phyloP scores from a whole-genome alignment of 306 rosid genomes.

The Notholithocarpus densiflorus region DNA sequence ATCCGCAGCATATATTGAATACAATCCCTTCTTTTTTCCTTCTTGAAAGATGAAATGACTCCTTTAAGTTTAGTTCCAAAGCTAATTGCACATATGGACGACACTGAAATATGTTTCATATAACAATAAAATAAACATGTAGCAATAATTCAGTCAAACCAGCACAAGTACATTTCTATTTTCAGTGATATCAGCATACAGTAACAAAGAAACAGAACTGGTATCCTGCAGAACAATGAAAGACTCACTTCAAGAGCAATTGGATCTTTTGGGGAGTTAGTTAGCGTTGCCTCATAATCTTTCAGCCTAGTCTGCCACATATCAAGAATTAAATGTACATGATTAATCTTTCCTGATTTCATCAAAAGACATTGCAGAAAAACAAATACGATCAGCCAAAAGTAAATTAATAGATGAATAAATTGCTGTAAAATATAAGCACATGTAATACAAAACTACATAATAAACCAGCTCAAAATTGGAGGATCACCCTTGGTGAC shows the following conservation, averaged over 20 bases:
- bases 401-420: background rate
- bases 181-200: slow-evolving; percentile 5
- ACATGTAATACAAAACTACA: background rate
- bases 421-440: background rate
- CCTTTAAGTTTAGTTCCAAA: background rate
- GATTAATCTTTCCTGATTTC: slow-evolving; percentile 12
- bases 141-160: background rate
- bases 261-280: slow-evolving; percentile 71
- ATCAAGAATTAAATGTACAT: slow-evolving; percentile 14
- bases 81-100: background rate
- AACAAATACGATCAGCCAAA: background rate
- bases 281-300: slow-evolving; percentile 66
- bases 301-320: slow-evolving; percentile 69
- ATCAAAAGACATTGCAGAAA: background rate
- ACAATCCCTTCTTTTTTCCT: background rate
- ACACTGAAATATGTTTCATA: background rate
- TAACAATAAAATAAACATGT: background rate
- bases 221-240: background rate
- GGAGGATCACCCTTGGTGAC: background rate
- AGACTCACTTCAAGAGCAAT: slow-evolving; percentile 83
- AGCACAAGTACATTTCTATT: background rate
- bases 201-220: slow-evolving; percentile 31
- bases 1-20: background rate
- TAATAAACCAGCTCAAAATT: background rate
- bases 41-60: background rate